phyloP scores from a whole-genome alignment of 441 rosid genomes.

The Capsella rubella region DNA sequence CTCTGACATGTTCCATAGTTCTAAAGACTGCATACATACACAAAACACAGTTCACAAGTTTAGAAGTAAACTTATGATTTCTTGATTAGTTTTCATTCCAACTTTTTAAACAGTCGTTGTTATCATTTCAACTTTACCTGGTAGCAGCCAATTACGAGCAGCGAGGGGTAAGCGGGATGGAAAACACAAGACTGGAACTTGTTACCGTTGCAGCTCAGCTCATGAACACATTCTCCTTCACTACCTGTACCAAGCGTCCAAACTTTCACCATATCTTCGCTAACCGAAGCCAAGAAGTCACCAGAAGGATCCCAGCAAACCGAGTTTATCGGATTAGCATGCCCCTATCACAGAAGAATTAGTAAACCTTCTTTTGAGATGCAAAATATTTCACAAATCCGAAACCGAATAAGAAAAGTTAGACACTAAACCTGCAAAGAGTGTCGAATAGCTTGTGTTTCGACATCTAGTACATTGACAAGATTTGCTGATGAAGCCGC shows the following conservation, averaged over 20 bases:
- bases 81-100: neutral
- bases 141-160: constrained; percentile 85
- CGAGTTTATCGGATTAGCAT: constrained; percentile 69
- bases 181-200: constrained; percentile 87
- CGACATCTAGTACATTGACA: constrained; percentile 84
- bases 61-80: neutral
- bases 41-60: constrained; percentile 28
- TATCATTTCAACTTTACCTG: constrained; percentile 62
- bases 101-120: neutral
- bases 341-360: constrained; percentile 62
- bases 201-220: constrained; percentile 80
- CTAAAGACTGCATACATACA: constrained; percentile 67
- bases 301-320: constrained; percentile 96
- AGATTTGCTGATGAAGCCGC: constrained; percentile 91
- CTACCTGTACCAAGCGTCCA: constrained; percentile 84
- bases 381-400: neutral
- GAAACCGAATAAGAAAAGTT: neutral
- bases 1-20: constrained; percentile 89
- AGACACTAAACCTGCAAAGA: constrained; percentile 68
- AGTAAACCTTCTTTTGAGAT: constrained; percentile 5
- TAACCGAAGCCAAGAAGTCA: constrained; percentile 81
- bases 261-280: constrained; percentile 89
- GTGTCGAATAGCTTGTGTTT: constrained; percentile 79
- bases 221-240: constrained; percentile 81
- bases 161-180: constrained; percentile 78